phyloP scores from a whole-genome alignment of 1,284 basidiomycete genomes.

The Farysia itapuensis region DNA sequence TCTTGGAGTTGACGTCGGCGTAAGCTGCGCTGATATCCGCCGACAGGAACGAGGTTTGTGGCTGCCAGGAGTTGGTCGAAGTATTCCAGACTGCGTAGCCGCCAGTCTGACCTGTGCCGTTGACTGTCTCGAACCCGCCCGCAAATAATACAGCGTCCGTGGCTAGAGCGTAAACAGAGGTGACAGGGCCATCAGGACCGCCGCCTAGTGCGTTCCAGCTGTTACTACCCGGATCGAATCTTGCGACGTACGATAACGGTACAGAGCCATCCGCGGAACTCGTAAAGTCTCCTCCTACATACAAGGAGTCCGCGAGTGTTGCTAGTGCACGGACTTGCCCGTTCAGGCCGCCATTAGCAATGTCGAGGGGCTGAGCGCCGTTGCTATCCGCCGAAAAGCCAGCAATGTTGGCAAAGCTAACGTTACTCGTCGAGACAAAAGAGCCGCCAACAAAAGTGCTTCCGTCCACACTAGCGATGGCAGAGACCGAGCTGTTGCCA shows the following conservation, averaged over 20 bases:
- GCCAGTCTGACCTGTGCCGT: conserved; percentile 62
- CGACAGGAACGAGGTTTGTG: conserved; percentile 35
- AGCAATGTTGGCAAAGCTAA: conserved; percentile 72
- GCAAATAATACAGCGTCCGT: conserved; percentile 68
- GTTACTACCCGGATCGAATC: conserved; percentile 72
- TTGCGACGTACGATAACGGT: conserved; percentile 66
- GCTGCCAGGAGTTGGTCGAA: conserved; percentile 68
- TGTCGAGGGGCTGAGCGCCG: conserved; percentile 60
- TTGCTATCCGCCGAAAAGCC: conserved; percentile 68
- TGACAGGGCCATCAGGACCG: conserved; percentile 77
- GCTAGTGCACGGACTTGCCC: conserved; percentile 50
- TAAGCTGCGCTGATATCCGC: conserved; percentile 75
- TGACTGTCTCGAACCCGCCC: conserved; percentile 73
- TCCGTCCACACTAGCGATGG: conserved; percentile 64
- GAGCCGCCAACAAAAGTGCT: conserved; percentile 75
- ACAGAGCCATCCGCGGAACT: conserved; percentile 68
- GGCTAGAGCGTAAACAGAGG: conserved; percentile 65
- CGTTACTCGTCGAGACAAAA: conserved; percentile 68
- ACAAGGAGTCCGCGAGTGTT: conserved; percentile 65
- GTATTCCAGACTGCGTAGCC: conserved; percentile 80
- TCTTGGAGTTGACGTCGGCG: conserved; percentile 64
- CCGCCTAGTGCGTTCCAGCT: conserved; percentile 73
- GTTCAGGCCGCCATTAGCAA: conserved; percentile 58
- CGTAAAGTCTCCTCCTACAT: conserved; percentile 81
- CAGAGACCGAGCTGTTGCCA: conserved; percentile 60